Evolutionary conservation across 306 rosid species (phyloP).

Genomic region (Aeschynomene evenia): DNA sequence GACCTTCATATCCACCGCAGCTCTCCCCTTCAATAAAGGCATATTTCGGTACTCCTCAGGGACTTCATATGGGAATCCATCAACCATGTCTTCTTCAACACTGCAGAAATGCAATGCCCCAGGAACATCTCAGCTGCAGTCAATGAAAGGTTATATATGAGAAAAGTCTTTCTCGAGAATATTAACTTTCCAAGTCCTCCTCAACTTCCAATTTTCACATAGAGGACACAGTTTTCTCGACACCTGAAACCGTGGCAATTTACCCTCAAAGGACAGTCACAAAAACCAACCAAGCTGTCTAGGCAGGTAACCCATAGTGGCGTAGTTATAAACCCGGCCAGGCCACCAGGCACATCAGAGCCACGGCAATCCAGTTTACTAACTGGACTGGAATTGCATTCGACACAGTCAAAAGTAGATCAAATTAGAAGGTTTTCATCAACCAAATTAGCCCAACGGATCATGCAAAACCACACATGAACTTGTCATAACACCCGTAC

Average conservation of each 20-base stretch:
- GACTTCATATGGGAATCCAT: constrained; percentile 87
- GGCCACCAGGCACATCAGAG: not conserved
- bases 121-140: constrained; percentile 99
- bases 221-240: constrained; percentile 21
- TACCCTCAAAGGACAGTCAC: not conserved
- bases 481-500: not conserved
- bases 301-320: not conserved
- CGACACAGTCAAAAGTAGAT: not conserved
- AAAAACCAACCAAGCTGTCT: not conserved
- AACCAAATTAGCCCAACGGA: not conserved
- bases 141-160: constrained; percentile 95
- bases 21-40: constrained; percentile 96
- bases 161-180: constrained; percentile 54
- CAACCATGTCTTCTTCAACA: constrained; percentile 99
- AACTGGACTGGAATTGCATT: constrained; percentile 4
- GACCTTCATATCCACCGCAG: constrained; percentile 97
- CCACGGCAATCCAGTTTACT: not conserved
- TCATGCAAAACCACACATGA: not conserved
- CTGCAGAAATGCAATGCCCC: constrained; percentile 99
- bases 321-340: not conserved
- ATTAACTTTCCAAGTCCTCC: constrained; percentile 47
- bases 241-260: constrained; percentile 20
- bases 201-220: constrained; percentile 31
- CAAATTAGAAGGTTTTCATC: not conserved
- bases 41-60: constrained; percentile 79